phyloP scores from a whole-genome alignment of 1,284 basidiomycete species.

The Fomitopsis betulina region DNA sequence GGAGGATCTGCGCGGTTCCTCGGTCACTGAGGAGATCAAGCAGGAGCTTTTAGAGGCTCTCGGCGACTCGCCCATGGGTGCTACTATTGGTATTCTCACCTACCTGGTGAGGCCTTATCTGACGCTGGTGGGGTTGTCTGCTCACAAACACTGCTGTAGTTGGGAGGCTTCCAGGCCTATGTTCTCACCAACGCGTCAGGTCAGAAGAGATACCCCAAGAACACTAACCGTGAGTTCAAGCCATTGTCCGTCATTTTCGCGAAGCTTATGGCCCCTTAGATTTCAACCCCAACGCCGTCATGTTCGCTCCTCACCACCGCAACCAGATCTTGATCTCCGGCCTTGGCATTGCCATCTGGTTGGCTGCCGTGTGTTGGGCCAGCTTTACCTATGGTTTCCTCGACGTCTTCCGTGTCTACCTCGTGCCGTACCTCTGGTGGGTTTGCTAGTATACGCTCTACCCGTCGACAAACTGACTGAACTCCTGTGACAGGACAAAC shows the following conservation, averaged over 20 bases:
- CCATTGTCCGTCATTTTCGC: conserved; percentile 2
- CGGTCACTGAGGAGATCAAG: conserved; percentile 70
- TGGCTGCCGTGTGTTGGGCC: conserved; percentile 57
- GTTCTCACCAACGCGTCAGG: conserved; percentile 85
- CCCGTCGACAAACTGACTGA: neutral
- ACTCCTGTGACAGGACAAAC: conserved; percentile 42
- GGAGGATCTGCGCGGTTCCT: conserved; percentile 67
- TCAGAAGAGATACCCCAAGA: conserved; percentile 79
- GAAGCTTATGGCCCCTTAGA: conserved; percentile 39
- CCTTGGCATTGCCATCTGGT: conserved; percentile 76
- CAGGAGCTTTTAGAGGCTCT: conserved; percentile 83
- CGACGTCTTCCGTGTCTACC: conserved; percentile 79
- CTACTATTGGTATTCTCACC: conserved; percentile 58
- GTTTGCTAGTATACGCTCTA: conserved; percentile 10
- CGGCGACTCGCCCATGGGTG: conserved; percentile 89
- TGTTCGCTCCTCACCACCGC: conserved; percentile 86
- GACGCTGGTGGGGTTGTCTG: neutral
- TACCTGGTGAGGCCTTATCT: conserved; percentile 56
- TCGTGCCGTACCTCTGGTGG: conserved; percentile 88
- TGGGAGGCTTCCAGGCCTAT: conserved; percentile 88
- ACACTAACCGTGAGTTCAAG: conserved; percentile 72
- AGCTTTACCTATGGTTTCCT: conserved; percentile 67
- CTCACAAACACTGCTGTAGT: conserved; percentile 33
- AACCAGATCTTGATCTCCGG: conserved; percentile 82
- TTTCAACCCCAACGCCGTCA: conserved; percentile 76